Conservation (phyloP, 805 yeast genomes). For the Kodamaea restingae region DNA sequence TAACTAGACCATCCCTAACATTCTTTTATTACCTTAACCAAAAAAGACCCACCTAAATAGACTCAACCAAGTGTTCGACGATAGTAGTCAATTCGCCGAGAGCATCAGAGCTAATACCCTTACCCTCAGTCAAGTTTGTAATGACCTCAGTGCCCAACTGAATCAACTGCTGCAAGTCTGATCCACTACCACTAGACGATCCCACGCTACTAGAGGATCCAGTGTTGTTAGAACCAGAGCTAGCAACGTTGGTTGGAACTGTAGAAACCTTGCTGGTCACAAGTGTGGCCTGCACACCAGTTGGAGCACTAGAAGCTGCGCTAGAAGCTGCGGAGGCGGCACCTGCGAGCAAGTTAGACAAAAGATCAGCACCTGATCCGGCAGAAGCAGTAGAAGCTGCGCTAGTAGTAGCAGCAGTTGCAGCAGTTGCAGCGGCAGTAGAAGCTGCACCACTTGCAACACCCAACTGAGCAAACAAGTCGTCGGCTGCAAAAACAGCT, state of each 20-base stretch:
- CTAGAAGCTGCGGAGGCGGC: no score
- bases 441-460: slow-evolving; percentile 2
- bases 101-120: not conserved
- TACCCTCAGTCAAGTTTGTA: slow-evolving; percentile 1
- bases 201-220: not conserved
- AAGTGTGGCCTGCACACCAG: not conserved
- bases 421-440: not conserved
- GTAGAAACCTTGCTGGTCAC: no score
- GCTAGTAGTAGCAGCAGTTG: slow-evolving; percentile 1
- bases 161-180: not conserved
- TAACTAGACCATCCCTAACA: no score
- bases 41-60: not conserved
- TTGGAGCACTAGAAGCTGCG: not conserved
- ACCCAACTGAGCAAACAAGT: slow-evolving; percentile 4
- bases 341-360: not conserved
- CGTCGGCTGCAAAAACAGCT: slow-evolving; percentile 4
- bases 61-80: not conserved
- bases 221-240: not conserved
- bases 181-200: not conserved
- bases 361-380: not conserved
- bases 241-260: no score
- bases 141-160: not conserved
- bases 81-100: not conserved
- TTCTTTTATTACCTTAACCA: not conserved
- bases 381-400: slow-evolving; percentile 1